Evolutionary conservation across 2,329 filamentous ascomycete species (phyloP).

Genomic region (Talaromyces verruculosus): DNA sequence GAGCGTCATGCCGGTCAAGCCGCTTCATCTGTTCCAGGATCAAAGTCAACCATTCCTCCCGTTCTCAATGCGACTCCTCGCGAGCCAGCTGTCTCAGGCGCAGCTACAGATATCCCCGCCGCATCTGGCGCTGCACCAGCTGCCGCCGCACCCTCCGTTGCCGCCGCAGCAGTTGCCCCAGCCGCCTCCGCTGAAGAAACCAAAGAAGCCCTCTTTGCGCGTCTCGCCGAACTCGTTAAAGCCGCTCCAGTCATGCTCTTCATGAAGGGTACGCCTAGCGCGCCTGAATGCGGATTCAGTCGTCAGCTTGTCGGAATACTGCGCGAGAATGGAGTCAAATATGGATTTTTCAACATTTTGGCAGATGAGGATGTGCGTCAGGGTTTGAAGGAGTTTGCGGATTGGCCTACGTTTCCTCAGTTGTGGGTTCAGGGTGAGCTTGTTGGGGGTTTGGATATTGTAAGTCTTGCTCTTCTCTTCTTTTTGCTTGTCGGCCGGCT

Average conservation of each 20-base stretch:
- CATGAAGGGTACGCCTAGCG: constrained; percentile 92
- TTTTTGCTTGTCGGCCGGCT: constrained; percentile 15
- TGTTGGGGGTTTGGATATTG: constrained; percentile 92
- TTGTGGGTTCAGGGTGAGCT: constrained; percentile 89
- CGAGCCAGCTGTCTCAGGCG: constrained; percentile 21
- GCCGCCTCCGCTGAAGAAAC: constrained; percentile 51
- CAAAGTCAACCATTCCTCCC: constrained; percentile 38
- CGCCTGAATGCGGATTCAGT: constrained; percentile 89
- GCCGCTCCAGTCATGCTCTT: constrained; percentile 98
- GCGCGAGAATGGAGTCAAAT: constrained; percentile 86
- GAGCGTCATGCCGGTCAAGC: constrained; percentile 69
- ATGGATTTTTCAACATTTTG: constrained; percentile 98
- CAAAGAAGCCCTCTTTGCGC: constrained; percentile 81
- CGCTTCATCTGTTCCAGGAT: constrained; percentile 29
- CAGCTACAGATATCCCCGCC: constrained; percentile 30
- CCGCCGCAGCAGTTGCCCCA: constrained; percentile 29
- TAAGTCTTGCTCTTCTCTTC: constrained; percentile 55
- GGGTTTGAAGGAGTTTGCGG: constrained; percentile 94
- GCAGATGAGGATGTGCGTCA: constrained; percentile 96
- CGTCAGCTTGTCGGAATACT: constrained; percentile 83
- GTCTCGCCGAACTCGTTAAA: constrained; percentile 82
- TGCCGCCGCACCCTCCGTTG: constrained; percentile 26
- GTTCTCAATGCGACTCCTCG: constrained; percentile 43
- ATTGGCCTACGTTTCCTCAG: constrained; percentile 98
- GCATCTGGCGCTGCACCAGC: constrained; percentile 30